A percentile compares a stretch with the other conserved stretches of the same genome.
These are phyloP conservation scores for Eutrema japonicum DNA, from an alignment of 345 rosid genomes.

Conservation along the genomic window DNA sequence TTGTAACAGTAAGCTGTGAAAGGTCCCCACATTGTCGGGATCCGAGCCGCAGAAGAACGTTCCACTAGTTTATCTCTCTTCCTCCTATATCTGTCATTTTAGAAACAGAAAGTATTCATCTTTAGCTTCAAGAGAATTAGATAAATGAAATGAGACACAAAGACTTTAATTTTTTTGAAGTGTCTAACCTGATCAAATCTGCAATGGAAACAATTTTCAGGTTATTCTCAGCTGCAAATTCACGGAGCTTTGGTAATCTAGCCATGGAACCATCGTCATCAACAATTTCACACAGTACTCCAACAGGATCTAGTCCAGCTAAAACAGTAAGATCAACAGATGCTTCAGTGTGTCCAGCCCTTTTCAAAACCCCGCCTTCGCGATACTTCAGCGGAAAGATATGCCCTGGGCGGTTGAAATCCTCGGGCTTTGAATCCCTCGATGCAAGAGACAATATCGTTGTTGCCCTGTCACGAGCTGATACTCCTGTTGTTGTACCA, in stretches of 20 bases:
- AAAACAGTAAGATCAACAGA: constrained; percentile 82
- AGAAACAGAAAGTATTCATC: constrained; percentile 5
- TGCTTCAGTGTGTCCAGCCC: constrained; percentile 98
- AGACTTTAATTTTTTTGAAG: not conserved
- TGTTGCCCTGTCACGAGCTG: constrained; percentile 84
- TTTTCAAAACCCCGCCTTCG: constrained; percentile 88
- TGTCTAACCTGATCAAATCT: constrained; percentile 71
- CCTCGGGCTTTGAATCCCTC: constrained; percentile 75
- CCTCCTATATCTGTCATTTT: constrained; percentile 70
- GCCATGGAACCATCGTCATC: constrained; percentile 97
- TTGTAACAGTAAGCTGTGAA: constrained; percentile 78
- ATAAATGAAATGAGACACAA: not conserved
- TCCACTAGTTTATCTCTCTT: constrained; percentile 84
- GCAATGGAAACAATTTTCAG: constrained; percentile 74
- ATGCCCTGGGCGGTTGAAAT: constrained; percentile 90
- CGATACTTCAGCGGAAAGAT: constrained; percentile 81
- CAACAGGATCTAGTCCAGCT: constrained; percentile 84
- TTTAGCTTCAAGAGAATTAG: constrained; percentile 8
- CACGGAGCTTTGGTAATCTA: constrained; percentile 73
- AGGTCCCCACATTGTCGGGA: constrained; percentile 97
- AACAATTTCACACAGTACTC: constrained; percentile 78
- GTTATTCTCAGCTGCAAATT: constrained; percentile 65
- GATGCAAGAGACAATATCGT: constrained; percentile 81
- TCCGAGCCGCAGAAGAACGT: constrained; percentile 69
- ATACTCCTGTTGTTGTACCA: constrained; percentile 92